Base-by-base conservation (phyloP, 2,329 filamentous ascomycete species). In the Didymella pomorum region DNA sequence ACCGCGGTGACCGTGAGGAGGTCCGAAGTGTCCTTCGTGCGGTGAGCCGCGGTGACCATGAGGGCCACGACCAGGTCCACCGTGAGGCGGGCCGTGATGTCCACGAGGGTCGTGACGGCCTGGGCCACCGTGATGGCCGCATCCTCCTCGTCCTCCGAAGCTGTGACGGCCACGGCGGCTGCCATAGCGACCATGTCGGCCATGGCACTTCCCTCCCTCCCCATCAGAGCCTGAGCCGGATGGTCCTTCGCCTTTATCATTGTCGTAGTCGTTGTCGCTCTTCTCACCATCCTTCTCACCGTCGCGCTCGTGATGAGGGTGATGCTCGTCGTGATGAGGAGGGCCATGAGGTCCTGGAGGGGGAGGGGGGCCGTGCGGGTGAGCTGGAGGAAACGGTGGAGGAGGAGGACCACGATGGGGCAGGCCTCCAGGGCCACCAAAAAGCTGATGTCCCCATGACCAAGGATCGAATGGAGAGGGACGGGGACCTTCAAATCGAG, bases 371-470 rank as follows among this genome's bases (percentile, higher is more conserved):
- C 42, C 28, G 25, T 67, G 67, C 14, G 66, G 66, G 45, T 63
- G 67, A 42, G n/a, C 16, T 42, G 39, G 39, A 16, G 62, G 64
- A 44, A 31, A 31, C 5, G 10, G 29, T 31, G 55, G 70, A 9
- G 68, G 69, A 54, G 70, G 71, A 11, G 71, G 69, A 16, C 71
- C 71, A 37, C 66, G 73, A 57, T 72, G 68, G 42, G 72, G 68
- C 48, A 74, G 61, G 11, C 58, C 71, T 37, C 61, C 60, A 31
- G 56, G 57, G 29, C 68, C 69, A 26, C 70, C 68, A 20, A 70
- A 71, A 54, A 71, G 60, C 18, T 72, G 68, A 11, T 69, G 69
- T 54, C 73, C 68, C 72, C 74, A 79, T 56, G 71, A 74, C 63
- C 76, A 73, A 16, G 69, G 69, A 35, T 66, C 66, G 63, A 73